phyloP scores from a whole-genome alignment of 2,329 filamentous ascomycete genomes.

The Claviceps lovelessii region DNA sequence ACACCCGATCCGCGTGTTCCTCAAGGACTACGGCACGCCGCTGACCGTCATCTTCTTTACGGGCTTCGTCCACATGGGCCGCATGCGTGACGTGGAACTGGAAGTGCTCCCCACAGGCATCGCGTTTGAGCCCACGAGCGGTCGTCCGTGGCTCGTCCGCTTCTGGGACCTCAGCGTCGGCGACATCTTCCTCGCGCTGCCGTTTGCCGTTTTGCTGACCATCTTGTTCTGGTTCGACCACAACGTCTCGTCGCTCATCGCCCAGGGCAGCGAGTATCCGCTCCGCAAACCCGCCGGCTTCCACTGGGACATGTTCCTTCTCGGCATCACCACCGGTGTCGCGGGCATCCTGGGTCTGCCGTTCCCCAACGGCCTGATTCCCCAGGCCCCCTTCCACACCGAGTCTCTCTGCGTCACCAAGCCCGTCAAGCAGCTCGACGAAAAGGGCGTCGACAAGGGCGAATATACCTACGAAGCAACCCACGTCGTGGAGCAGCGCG shows the following conservation, averaged over 20 bases:
- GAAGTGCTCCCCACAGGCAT: slow-evolving; percentile 60
- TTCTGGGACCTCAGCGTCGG: slow-evolving; percentile 65
- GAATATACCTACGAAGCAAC: slow-evolving; percentile 36
- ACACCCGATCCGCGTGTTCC: slow-evolving; percentile 62
- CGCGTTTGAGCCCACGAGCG: slow-evolving; percentile 64
- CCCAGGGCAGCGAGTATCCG: slow-evolving; percentile 71
- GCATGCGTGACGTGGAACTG: slow-evolving; percentile 58
- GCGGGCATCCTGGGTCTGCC: slow-evolving; percentile 64
- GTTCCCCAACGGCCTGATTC: slow-evolving; percentile 71
- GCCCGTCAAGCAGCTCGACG: slow-evolving; percentile 35
- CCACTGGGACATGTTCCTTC: slow-evolving; percentile 73
- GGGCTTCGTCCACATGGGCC: slow-evolving; percentile 73
- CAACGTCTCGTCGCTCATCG: slow-evolving; percentile 72
- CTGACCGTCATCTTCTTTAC: slow-evolving; percentile 77
- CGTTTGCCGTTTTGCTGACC: slow-evolving; percentile 70
- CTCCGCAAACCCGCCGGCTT: slow-evolving; percentile 70
- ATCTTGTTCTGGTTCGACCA: slow-evolving; percentile 85
- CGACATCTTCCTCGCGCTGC: slow-evolving; percentile 72
- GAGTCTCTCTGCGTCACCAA: slow-evolving; percentile 61
- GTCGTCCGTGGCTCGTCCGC: slow-evolving; percentile 61
- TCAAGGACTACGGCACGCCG: slow-evolving; percentile 82
- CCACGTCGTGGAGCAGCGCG: slow-evolving; percentile 63
- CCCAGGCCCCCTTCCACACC: slow-evolving; percentile 73
- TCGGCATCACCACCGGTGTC: slow-evolving; percentile 63
- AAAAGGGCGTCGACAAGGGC: slow-evolving; percentile 40